These are phyloP conservation scores for Fabrea salina DNA, from an alignment of 169 alveolate species.

Conservation along the genomic window DNA sequence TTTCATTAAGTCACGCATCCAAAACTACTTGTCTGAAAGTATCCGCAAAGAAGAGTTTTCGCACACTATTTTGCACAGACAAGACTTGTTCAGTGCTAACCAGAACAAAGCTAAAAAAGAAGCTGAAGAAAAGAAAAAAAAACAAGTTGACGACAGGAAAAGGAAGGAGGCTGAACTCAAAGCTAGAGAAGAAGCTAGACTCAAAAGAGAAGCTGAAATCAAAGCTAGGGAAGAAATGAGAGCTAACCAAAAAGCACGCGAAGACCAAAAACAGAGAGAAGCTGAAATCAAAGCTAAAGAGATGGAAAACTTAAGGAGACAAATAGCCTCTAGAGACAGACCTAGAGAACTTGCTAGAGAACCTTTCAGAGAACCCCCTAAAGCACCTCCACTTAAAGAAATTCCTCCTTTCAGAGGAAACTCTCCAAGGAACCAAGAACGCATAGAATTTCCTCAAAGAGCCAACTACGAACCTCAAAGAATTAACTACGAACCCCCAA, in stretches of 20 bases:
- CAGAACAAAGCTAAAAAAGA: slow-evolving; percentile 7
- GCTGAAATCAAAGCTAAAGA: neutral
- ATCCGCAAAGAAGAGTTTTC: slow-evolving; percentile 61
- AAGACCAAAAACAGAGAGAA: neutral
- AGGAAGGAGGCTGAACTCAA: neutral
- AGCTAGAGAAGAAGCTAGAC: neutral
- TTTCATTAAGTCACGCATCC: slow-evolving; percentile 61
- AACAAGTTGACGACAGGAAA: neutral
- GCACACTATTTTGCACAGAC: slow-evolving; percentile 67
- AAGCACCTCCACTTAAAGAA: neutral
- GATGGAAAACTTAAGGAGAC: neutral
- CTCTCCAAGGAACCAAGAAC: neutral
- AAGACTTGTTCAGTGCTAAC: slow-evolving; percentile 35
- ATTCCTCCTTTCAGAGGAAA: neutral
- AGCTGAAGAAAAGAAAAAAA: neutral
- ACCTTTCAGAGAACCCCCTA: neutral
- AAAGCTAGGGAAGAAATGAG: neutral
- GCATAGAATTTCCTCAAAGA: no score
- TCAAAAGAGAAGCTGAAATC: neutral
- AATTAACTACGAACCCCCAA: no score
- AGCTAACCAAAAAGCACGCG: neutral
- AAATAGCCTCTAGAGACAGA: neutral
- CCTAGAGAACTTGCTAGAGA: neutral
- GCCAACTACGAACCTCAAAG: no score
- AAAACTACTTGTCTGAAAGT: slow-evolving; percentile 60